Percentiles rank a stretch among this genome's conserved stretches.
Conservation (phyloP, 257 asterid species). For the Verbena officinalis region DNA sequence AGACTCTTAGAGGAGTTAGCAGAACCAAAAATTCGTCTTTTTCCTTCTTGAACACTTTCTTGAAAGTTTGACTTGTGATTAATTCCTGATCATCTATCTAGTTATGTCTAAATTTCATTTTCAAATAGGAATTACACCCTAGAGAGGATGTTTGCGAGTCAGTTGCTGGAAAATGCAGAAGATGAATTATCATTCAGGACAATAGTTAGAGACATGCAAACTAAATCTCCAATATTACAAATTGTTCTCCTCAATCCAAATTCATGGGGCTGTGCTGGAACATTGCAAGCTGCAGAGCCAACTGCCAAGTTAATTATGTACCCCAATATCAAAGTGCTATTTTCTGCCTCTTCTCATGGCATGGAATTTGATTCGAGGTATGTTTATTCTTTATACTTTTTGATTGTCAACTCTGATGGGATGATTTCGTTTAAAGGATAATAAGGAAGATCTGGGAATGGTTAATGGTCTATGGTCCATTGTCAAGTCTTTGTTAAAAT, state of each 20-base stretch:
- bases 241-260: conserved; percentile 85
- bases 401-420: not conserved
- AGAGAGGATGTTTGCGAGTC: conserved; percentile 78
- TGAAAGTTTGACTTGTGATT: conserved; percentile 4
- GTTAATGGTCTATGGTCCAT: not conserved
- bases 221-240: conserved; percentile 59
- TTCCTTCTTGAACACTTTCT: not conserved
- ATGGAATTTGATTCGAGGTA: conserved; percentile 57
- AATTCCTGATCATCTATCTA: conserved; percentile 11
- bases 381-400: conserved; percentile 27
- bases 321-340: conserved; percentile 68
- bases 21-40: not conserved
- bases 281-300: conserved; percentile 42
- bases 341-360: conserved; percentile 49
- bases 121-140: conserved; percentile 60
- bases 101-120: conserved; percentile 18
- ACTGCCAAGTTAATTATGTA: conserved; percentile 53
- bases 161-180: conserved; percentile 78
- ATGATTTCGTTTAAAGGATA: conserved; percentile 1
- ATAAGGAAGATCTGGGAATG: conserved; percentile 2
- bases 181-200: conserved; percentile 87
- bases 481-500: not conserved
- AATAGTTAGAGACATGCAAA: conserved; percentile 69
- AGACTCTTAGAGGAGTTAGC: not conserved
- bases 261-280: conserved; percentile 73